Base-by-base conservation (phyloP, 208 protist genomes). In the Wallacemonas rigidus region DNA sequence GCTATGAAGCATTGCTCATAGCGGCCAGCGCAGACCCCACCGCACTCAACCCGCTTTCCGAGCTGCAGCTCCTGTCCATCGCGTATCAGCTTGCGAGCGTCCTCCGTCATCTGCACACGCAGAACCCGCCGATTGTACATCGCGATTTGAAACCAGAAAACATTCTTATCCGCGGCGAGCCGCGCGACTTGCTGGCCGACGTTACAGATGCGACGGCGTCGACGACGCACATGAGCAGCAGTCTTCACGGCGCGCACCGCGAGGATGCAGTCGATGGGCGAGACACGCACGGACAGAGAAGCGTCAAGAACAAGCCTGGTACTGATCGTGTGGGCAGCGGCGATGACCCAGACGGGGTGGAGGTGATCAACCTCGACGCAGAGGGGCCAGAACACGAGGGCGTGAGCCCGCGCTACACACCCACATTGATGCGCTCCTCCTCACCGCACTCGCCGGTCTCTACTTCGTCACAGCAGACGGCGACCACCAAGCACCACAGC, bases 111-210 rank as follows among this genome's bases (percentile, higher is more conserved):
- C 81, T 96, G 60, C 91, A 96, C 77, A 56, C 74, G 26, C 86
- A 88, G 63, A 61, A 67, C 35, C 80, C 80, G 38, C 83, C 86
- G n/a, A 77, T 91, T 57, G 72, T 91, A 39, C 86, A 91, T 71
- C 76, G 86, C n/a, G 86, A 91, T 67, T 61, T 91, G 41, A 91
- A 91, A 74, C 80, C 85, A 14, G 89, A 94, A 58, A 93, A 86
- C 71, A 90, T 96, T 12, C 83, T 96, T 1, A 88, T 96, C 67
- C 81, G 76, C 44, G 80, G 88, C 1, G 72, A 72, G 36, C 50
- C 72, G n/a, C 48, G 17, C 47, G 74, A 85, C 8, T 72, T 80
- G 14, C 50, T 78, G 35, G 68, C 73, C 11, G 38, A 38, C 1
- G 51, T 53, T 2, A 2, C 67, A 9, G 41, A 65, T 9, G 41